Base-by-base conservation (phyloP, 371 early-diverging fungal genomes). In the Blakeslea trispora region DNA sequence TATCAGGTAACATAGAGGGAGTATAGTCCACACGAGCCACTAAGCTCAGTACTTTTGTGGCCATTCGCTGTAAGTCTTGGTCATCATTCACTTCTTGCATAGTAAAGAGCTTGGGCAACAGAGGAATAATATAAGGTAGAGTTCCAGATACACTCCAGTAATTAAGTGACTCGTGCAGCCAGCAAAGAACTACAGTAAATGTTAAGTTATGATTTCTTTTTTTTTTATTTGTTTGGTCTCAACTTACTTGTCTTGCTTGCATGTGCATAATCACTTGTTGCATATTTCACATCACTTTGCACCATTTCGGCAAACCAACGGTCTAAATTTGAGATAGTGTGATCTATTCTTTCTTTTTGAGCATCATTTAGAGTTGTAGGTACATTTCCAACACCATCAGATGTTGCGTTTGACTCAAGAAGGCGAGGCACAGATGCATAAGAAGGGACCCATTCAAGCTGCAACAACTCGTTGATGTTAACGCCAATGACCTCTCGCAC, bases 51-150 rank as follows among this genome's bases (percentile, higher is more conserved):
- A 85, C 78, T 0, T 66, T 58, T 0, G 82, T 75, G 1, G 91
- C 87, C 64, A 76, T 66, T 5, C 68, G 57, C 52, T 88, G 87
- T 24, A 92, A 64, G 47, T 93, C 92, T 50, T 82, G 80, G 50
- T 92, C 92, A 50, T 87, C 89, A n/a, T 79, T 82, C 19, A 82
- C 59, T 53, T 90, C 89, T 66, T 86, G 87, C 88, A 92, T 91
- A 15, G 74, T 61, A 58, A 91, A 82, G 3, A 91, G 22, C 44
- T 81, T 81, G 0, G 83, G 79, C 5, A 90, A 43, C 37, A 91
- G 44, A 0, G 77, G 69, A 6, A 68, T 39, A n/a, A 88, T 46
- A 44, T 81, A 79, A 1, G 84, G 77, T 13, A 80, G 71, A 0
- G 85, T 81, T 2, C 82, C 82, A 15, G 74, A 70, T 5, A 82